Evolutionary conservation across 139 green algal genomes (phyloP), one percentile per base, ranked within the genome.

Genomic region (Tetradesmus obliquus): DNA sequence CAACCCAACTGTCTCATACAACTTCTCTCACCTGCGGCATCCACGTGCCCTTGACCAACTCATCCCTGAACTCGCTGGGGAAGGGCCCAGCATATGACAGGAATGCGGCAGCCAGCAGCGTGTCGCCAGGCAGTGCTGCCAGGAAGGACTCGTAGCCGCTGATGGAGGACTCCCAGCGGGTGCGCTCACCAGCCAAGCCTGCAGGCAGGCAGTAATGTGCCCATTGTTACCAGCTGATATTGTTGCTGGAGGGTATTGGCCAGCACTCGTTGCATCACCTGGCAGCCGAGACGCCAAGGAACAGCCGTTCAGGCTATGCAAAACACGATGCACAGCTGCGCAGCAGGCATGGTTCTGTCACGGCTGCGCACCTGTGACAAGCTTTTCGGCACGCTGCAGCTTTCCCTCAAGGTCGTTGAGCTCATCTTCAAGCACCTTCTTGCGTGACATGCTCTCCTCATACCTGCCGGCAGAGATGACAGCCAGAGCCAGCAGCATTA

Each of bases 21-120:
- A 45, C 32, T 45, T 24, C 60, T 24, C 89, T 20, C 55, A 92
- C 89, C 89, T 99, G 97, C 0, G 96, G 96, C 81, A 97, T 58
- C 97, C 97, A 99, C 19, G 96, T 96, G 53, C 96, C 94, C 66
- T 94, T 88, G 15, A 98, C 93, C 71, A 98, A 94, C 20, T 91
- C 45, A 66, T 94, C 87, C 10, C 97, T 92, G 93, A 97, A 97
- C 54, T 94, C 91, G 76, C 96, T 97, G 86, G 96, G 97, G 95
- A 99, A 99, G 4, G 97, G 95, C 3, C 96, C 96, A 3, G 96
- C 96, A 93, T 99, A 99, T 1, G 94, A 96, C 53, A 99, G 95
- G 95, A 99, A 99, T 6, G 96, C 93, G 3, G 97, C 92, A 3
- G 96, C 94, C 24, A 99, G 91, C 81, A 98, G 91, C 24, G 96